Evolutionary conservation across 768 basidiomycete genomes (phyloP).

Genomic region (Amanita brunnescens): DNA sequence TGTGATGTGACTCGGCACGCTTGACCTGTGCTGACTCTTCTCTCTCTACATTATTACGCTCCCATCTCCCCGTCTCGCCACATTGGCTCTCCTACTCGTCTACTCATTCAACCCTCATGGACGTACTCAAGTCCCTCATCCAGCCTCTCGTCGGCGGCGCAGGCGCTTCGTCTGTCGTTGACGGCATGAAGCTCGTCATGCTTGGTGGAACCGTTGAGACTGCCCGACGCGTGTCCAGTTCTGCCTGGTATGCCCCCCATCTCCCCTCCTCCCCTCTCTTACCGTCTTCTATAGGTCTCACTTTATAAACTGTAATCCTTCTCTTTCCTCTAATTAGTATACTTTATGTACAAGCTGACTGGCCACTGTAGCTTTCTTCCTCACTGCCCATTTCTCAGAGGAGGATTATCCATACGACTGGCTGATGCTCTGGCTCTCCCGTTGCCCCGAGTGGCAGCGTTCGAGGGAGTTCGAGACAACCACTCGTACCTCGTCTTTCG

Average conservation of each 20-base stretch:
- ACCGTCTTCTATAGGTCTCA: slow-evolving; percentile 46
- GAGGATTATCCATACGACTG: slow-evolving; percentile 89
- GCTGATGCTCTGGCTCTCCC: slow-evolving; percentile 86
- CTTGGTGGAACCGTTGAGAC: slow-evolving; percentile 85
- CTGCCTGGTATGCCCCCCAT: slow-evolving; percentile 58
- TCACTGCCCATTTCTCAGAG: slow-evolving; percentile 85
- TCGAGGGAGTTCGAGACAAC: slow-evolving; percentile 87
- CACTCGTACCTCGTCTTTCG: slow-evolving; percentile 60
- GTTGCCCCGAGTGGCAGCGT: slow-evolving; percentile 79
- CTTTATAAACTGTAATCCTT: slow-evolving; percentile 74
- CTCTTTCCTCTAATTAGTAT: slow-evolving; percentile 13
- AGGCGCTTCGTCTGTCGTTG: slow-evolving; percentile 71
- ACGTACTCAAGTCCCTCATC: slow-evolving; percentile 73
- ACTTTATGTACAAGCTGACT: slow-evolving; percentile 9
- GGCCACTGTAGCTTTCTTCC: slow-evolving; percentile 59
- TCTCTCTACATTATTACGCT: slow-evolving; percentile 4
- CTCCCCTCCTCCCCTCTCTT: slow-evolving; percentile 6
- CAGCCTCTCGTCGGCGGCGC: slow-evolving; percentile 72
- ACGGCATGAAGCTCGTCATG: slow-evolving; percentile 86
- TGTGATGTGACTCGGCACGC: not conserved
- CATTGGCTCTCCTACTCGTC: slow-evolving; percentile 1
- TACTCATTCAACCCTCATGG: slow-evolving; percentile 35
- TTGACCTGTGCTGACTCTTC: slow-evolving; percentile 2
- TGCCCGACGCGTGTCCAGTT: slow-evolving; percentile 71
- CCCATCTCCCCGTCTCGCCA: not conserved